phyloP scores from a whole-genome alignment of 495 filamentous ascomycete genomes.

The Zalerion maritima region DNA sequence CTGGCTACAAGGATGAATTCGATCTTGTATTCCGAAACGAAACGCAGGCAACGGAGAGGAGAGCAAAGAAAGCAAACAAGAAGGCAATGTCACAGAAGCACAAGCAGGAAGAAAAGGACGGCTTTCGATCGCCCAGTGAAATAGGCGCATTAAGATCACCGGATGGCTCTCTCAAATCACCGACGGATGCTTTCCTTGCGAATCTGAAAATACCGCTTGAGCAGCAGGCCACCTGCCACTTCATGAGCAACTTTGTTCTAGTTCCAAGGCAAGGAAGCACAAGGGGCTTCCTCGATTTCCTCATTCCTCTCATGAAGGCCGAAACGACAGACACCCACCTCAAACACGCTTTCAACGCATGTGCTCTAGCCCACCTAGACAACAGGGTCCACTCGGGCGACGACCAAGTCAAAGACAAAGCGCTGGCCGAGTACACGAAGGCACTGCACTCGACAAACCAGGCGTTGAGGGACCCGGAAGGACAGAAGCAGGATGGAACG shows the following conservation, averaged over 20 bases:
- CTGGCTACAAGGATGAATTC: slow-evolving; percentile 54
- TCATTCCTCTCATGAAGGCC: slow-evolving; percentile 38
- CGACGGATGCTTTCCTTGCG: slow-evolving; percentile 7
- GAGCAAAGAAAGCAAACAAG: slow-evolving; percentile 26
- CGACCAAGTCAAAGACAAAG: slow-evolving; percentile 21
- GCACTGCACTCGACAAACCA: slow-evolving; percentile 39
- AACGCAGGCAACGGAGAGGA: slow-evolving; percentile 42
- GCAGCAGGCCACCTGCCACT: slow-evolving; percentile 36
- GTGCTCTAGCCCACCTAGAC: slow-evolving; percentile 39
- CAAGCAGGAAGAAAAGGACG: no score
- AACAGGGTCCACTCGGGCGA: slow-evolving; percentile 23
- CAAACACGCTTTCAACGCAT: slow-evolving; percentile 43
- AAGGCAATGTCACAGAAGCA: slow-evolving; percentile 13
- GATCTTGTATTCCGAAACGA: slow-evolving; percentile 55
- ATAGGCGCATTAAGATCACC: no score
- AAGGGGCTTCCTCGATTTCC: slow-evolving; percentile 40
- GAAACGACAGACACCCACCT: slow-evolving; percentile 32
- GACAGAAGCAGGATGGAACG: slow-evolving; percentile 36
- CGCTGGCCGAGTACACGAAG: slow-evolving; percentile 27
- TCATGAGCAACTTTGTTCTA: slow-evolving; percentile 42
- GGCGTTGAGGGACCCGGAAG: slow-evolving; percentile 34
- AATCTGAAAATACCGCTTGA: slow-evolving; percentile 24
- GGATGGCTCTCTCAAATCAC: slow-evolving; percentile 3
- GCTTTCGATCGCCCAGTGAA: no score
- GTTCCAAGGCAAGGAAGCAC: slow-evolving; percentile 25